Evolutionary conservation across 164 flowering plant species (phyloP).

Genomic region (Euptelea pleiosperma): DNA sequence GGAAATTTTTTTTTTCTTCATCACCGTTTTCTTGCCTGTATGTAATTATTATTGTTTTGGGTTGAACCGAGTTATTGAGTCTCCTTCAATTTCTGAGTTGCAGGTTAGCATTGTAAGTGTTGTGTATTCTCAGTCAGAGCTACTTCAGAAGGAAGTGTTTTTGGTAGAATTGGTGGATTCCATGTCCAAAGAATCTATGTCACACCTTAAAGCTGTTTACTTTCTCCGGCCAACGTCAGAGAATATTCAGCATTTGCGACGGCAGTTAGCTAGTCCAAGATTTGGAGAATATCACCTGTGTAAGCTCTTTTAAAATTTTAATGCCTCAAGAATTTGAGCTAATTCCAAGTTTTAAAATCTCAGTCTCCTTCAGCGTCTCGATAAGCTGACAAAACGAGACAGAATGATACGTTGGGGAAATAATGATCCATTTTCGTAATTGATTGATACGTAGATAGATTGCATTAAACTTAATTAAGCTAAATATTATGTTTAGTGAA

Average conservation of each 20-base stretch:
- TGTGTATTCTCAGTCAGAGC: constrained; percentile 90
- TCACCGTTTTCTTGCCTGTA: no score
- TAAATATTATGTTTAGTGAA: no score
- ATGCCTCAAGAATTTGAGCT: neutral
- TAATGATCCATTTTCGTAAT: no score
- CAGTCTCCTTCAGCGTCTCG: no score
- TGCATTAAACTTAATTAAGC: no score
- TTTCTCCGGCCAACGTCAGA: constrained; percentile 84
- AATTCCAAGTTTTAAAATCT: neutral
- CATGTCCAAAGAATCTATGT: constrained; percentile 77
- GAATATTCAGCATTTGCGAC: constrained; percentile 70
- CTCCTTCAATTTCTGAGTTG: constrained; percentile 6
- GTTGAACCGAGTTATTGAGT: no score
- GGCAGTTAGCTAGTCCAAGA: constrained; percentile 78
- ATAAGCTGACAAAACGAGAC: no score
- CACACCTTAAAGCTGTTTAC: constrained; percentile 90
- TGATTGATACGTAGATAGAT: no score
- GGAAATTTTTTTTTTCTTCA: no score
- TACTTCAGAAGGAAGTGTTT: constrained; percentile 91
- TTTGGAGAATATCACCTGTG: constrained; percentile 95
- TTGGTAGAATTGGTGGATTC: constrained; percentile 84
- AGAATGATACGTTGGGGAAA: no score
- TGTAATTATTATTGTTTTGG: no score
- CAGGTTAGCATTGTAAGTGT: constrained; percentile 93
- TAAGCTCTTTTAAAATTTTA: constrained; percentile 39